Evolutionary conservation across 257 asterid species (phyloP), one percentile per base, ranked within the genome.

Genomic region (Nicotiana paniculata): DNA sequence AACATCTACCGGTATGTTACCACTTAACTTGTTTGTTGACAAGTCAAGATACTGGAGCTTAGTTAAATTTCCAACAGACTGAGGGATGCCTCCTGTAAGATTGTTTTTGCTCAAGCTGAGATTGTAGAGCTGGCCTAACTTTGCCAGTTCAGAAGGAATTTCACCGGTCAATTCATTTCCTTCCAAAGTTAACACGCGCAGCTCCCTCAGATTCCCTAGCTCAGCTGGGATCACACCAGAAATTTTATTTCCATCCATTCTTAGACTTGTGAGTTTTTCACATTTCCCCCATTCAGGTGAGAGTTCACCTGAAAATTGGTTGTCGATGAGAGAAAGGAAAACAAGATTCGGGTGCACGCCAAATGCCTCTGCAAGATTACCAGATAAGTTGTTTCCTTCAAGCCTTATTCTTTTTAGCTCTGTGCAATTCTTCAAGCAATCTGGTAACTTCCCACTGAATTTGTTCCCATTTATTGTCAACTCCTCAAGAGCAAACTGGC

Each of bases 191-290:
- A 95, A 93, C 75, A 87, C 77, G 1, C 83, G 85, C 62, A 95
- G 84, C 66, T 82, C 80, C 16, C 88, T 85, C 81, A 95, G 86
- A 80, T 90, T 88, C 39, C 97, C 96, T 5, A 93, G 75, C 88
- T 87, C 95, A 39, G 85, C 53, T n/a, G 97, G 98, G 84, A 95
- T 92, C 63, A 33, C 69, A 46, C 98, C 97, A n/a, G 94, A 90
- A 43, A 95, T 83, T 55, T 43, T 70, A 28, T 95, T 93, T 65
- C 83, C 79, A 69, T 85, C 91, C 77, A 90, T 46, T 86, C 81
- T 86, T 12, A 94, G 48, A 86, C 84, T 90, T 26, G 91, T 90
- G 67, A 94, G 93, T 64, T 67, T 78, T 77, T 80, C 85, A 33
- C 79, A 88, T 74, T 85, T 82, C 61, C 92, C 92, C 98, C 97